Evolutionary conservation across 2,329 filamentous ascomycete species (phyloP), one percentile per base, ranked within the genome.

Genomic region (Calonectria henricotiae): DNA sequence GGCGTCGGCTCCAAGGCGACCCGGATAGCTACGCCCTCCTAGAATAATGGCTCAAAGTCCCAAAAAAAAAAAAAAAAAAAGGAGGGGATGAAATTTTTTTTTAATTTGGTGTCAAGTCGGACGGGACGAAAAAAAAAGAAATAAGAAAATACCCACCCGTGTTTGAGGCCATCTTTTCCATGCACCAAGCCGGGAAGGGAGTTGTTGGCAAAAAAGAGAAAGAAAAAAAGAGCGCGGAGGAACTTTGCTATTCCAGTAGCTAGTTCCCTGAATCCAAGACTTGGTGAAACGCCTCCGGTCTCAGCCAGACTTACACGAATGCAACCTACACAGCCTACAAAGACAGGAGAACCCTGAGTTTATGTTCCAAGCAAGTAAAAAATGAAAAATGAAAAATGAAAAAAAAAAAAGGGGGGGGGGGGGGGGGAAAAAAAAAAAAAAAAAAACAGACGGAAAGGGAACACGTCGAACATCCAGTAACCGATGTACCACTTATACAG

Each of bases 251-350:
- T 27, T 64, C 12, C 35, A 32, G 41, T 44, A 58, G 27, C 20
- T 30, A 44, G 32, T 5, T 43, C 27, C 47, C 67, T 27, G n/a
- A 32, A 46, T 37, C 37, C 47, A 62, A 15, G 54, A 37, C 12
- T 39, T 69, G 20, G 62, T 69, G 62, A 69, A 65, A 69, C 67
- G 46, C 32, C 54, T n/a, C 30, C 25, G 46, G 67, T 69, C 44
- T 69, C 67, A 65, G 46, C 32, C 41, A 46, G 17, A 12, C 30
- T 43, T 37, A 37, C 51, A 63, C 49, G 32, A 58, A 58, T 32
- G 62, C 46, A 41, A 51, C 46, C 47, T 51, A 12, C 51, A 58
- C 51, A 55, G 62, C 39, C 37, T 23, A 13, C 39, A 32, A 41
- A 58, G 25, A 58, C 39, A 65, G 37, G 49, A 65, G 39, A 65